Evolutionary conservation across 495 filamentous ascomycete species (phyloP), one percentile per base, ranked within the genome.

Genomic region (Antarctomyces pellizariae): DNA sequence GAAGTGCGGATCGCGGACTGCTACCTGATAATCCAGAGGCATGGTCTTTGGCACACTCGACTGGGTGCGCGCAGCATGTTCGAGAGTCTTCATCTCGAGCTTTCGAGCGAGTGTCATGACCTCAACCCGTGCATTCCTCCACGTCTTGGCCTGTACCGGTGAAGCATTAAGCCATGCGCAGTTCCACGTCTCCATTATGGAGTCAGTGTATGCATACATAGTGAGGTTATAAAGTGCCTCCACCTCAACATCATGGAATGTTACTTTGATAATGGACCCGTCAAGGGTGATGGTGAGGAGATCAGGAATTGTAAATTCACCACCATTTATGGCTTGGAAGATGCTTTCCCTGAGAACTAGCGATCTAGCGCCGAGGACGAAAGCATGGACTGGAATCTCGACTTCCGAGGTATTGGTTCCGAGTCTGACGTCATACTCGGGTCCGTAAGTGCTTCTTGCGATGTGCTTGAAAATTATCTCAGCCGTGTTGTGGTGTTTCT

Each of bases 131-230:
- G n/a, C n/a, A n/a, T n/a, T n/a, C n/a, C n/a, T n/a, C n/a, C n/a
- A n/a, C n/a, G n/a, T 8, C 83, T 54, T 37, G 80, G 73, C 14
- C 78, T 74, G 45, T 73, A 83, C 25, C 73, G 54, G 38, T 49
- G 7, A 11, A 11, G 11, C 7, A 11, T 11, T 7, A 31, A 62
- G 59, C 23, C 63, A 65, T 7, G 66, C 68, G 30, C 54, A 62
- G 25, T 83, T 71, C 86, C 86, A 97, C 9, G 78, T 67, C 32
- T 86, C 80, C 19, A 91, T 53, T 14, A 84, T 52, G 13, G 47
- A 57, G 38, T 95, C 86, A 13, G 67, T 67, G 46, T 95, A 93
- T 5, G 76, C 41, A 41, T 76, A 95, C 18, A 78, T 57, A 0
- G 71, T 61, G 4, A 93, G 36, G 36, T 90, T 83, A 37, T 89